Evolutionary conservation across 805 yeast genomes (phyloP).

Genomic region (Yamadazyma scolyti): DNA sequence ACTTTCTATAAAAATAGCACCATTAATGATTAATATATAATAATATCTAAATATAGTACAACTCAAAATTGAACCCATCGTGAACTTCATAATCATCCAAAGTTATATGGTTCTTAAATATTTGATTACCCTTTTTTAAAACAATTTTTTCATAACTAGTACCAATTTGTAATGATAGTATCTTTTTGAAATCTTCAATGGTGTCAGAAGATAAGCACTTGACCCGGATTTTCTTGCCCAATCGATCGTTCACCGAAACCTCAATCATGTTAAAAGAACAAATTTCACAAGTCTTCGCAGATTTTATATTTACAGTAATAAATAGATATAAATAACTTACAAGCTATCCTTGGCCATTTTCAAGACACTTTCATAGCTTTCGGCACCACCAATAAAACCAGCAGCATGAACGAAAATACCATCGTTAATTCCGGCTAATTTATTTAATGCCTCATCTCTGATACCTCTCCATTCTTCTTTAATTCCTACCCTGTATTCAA

Average conservation of each 20-base stretch:
- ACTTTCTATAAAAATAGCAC: slow-evolving; percentile 35
- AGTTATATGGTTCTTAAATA: slow-evolving; percentile 84
- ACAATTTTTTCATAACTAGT: slow-evolving; percentile 62
- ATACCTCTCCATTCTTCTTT: slow-evolving; percentile 96
- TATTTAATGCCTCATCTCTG: slow-evolving; percentile 78
- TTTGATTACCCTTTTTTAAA: slow-evolving; percentile 80
- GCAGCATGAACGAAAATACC: slow-evolving; percentile 94
- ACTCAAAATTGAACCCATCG: slow-evolving; percentile 81
- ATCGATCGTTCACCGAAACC: slow-evolving; percentile 46
- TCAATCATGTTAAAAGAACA: slow-evolving; percentile 29
- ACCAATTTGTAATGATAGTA: slow-evolving; percentile 80
- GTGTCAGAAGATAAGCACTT: slow-evolving; percentile 85
- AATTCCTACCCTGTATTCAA: slow-evolving; percentile 79
- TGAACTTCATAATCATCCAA: slow-evolving; percentile 94
- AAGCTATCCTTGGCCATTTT: slow-evolving; percentile 53
- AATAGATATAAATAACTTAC: slow-evolving; percentile 17
- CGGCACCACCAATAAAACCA: slow-evolving; percentile 95
- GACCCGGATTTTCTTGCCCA: slow-evolving; percentile 85
- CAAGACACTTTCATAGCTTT: slow-evolving; percentile 72
- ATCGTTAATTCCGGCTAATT: slow-evolving; percentile 75
- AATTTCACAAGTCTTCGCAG: background rate
- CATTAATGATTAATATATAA: slow-evolving; percentile 3
- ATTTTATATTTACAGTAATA: background rate
- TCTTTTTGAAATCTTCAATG: slow-evolving; percentile 84
- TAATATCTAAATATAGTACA: slow-evolving; percentile 56